These are phyloP conservation scores for Trypanosoma caninum DNA, from an alignment of 208 protist species.

Conservation along the genomic window DNA sequence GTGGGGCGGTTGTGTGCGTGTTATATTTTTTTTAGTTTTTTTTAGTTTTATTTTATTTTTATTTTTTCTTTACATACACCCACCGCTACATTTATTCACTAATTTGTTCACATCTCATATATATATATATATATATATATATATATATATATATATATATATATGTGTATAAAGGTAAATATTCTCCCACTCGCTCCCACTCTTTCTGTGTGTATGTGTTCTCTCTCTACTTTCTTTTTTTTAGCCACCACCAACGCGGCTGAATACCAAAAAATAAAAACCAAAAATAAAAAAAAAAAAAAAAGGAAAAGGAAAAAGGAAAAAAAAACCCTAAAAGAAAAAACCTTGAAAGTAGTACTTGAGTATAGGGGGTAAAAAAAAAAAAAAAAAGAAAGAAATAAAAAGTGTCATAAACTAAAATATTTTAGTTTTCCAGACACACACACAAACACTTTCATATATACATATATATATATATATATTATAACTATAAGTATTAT, in stretches of 20 bases:
- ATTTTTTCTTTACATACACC: neutral
- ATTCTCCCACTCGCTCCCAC: too few relatives aligned
- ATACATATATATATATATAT: conserved; percentile 15
- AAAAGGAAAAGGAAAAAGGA: conserved; percentile 2
- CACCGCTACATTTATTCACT: neutral
- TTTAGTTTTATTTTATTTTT: conserved; percentile 12
- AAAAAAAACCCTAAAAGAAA: conserved; percentile 8
- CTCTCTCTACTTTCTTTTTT: too few relatives aligned
- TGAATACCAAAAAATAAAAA: conserved; percentile 8
- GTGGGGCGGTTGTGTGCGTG: neutral
- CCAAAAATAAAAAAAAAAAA: neutral
- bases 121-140: conserved; percentile 7
- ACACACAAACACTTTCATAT: conserved; percentile 15
- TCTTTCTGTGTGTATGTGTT: too few relatives aligned
- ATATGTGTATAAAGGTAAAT: too few relatives aligned
- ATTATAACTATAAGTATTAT: too few relatives aligned
- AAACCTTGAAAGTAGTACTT: conserved; percentile 4
- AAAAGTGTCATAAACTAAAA: conserved; percentile 1
- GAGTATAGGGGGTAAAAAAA: conserved; percentile 15
- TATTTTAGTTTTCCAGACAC: conserved; percentile 2
- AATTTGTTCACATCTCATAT: neutral
- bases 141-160: conserved; percentile 5
- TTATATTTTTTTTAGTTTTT: conserved; percentile 14
- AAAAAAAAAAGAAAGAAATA: conserved; percentile 24
- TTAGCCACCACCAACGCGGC: too few relatives aligned